Percentiles rank a stretch among this genome's conserved stretches.
These are phyloP conservation scores for Trichoderma gracile DNA, from an alignment of 2,329 filamentous ascomycete genomes.

Conservation along the genomic window DNA sequence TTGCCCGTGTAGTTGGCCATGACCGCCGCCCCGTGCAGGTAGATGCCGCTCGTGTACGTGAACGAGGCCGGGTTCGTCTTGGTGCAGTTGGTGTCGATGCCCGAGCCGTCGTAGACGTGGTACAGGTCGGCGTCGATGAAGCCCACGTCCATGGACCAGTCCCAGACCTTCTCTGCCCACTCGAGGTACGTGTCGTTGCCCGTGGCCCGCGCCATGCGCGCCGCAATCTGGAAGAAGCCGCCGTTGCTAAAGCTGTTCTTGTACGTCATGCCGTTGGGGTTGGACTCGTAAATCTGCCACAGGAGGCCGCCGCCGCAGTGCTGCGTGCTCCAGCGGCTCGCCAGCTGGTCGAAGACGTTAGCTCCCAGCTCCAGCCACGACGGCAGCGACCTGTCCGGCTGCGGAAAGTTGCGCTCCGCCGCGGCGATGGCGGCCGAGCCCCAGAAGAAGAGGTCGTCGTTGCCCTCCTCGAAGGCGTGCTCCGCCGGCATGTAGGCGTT, in stretches of 20 bases:
- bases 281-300: constrained; percentile 79
- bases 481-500: constrained; percentile 61
- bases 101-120: constrained; percentile 64
- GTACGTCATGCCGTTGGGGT: constrained; percentile 74
- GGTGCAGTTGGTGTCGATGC: constrained; percentile 55
- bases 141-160: constrained; percentile 61
- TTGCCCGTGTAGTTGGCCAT: constrained; percentile 62
- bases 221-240: constrained; percentile 78
- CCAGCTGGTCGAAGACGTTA: constrained; percentile 73
- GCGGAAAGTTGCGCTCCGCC: constrained; percentile 67
- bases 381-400: constrained; percentile 57
- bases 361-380: constrained; percentile 66
- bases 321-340: constrained; percentile 66
- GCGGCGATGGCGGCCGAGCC: constrained; percentile 66
- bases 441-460: constrained; percentile 78
- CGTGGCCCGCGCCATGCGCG: constrained; percentile 70
- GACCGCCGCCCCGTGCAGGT: constrained; percentile 64
- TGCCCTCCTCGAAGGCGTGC: constrained; percentile 63
- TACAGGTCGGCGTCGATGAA: constrained; percentile 55
- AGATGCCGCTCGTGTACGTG: constrained; percentile 66
- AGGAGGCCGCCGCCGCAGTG: constrained; percentile 71
- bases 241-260: constrained; percentile 82
- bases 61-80: constrained; percentile 58
- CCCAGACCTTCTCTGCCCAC: constrained; percentile 67
- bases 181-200: constrained; percentile 65